Evolutionary conservation across 805 yeast species (phyloP).

Genomic region (Cyberlindnera euphorbiae): DNA sequence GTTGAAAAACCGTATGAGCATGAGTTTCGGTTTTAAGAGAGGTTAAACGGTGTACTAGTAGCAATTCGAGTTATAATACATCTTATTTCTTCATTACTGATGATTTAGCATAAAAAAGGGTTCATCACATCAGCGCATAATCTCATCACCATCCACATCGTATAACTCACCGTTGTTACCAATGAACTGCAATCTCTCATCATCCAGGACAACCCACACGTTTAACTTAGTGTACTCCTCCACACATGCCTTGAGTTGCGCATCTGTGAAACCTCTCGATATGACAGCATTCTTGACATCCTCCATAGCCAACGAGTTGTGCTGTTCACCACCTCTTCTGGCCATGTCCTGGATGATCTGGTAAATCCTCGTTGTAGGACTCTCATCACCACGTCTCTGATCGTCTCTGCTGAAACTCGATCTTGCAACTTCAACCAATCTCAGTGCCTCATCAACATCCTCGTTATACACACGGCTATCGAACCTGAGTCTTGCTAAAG

Average conservation of each 20-base stretch:
- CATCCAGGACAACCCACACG: constrained; percentile 73
- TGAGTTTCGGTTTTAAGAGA: constrained; percentile 18
- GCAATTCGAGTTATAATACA: not conserved
- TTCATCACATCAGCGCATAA: constrained; percentile 10
- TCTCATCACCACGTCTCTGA: constrained; percentile 51
- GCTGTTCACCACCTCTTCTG: constrained; percentile 31
- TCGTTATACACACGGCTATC: constrained; percentile 61
- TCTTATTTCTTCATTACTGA: not conserved
- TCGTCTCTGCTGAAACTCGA: constrained; percentile 59
- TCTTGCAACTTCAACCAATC: constrained; percentile 83
- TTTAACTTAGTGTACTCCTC: constrained; percentile 66
- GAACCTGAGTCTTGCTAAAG: constrained; percentile 85
- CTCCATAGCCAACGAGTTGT: constrained; percentile 36
- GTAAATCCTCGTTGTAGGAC: constrained; percentile 64
- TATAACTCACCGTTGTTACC: constrained; percentile 16
- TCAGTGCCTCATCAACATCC: constrained; percentile 94
- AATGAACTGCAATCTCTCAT: constrained; percentile 55
- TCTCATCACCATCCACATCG: constrained; percentile 17
- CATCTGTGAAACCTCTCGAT: constrained; percentile 79
- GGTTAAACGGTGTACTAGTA: constrained; percentile 2
- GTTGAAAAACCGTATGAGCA: constrained; percentile 22
- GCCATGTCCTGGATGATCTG: constrained; percentile 63
- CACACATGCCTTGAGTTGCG: constrained; percentile 71
- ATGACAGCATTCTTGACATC: constrained; percentile 57
- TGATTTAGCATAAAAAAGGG: not conserved